These are phyloP conservation scores for Barbatosphaeria neglecta DNA, from an alignment of 495 filamentous ascomycete genomes.

Conservation along the genomic window DNA sequence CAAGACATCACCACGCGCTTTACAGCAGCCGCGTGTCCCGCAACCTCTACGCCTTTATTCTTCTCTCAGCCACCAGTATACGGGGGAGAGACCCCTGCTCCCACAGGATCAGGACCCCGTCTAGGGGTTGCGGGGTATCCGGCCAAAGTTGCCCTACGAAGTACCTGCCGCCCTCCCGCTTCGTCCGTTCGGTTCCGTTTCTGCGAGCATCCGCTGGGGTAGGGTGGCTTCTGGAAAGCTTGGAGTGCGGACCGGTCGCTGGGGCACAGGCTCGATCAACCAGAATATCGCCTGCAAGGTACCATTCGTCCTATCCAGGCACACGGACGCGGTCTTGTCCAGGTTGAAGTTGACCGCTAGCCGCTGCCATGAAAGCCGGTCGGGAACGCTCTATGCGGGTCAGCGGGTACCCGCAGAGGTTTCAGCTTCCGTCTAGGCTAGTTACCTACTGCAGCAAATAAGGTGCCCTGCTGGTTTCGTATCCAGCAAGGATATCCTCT, in stretches of 20 bases:
- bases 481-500: slow-evolving; percentile 11
- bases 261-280: slow-evolving; percentile 8
- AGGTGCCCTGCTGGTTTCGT: slow-evolving; percentile 10
- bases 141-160: too few relatives aligned
- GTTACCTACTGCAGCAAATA: slow-evolving; percentile 3
- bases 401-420: slow-evolving; percentile 9
- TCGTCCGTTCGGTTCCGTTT: neutral
- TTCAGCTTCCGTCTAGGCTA: slow-evolving; percentile 9
- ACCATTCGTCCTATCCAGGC: slow-evolving; percentile 5
- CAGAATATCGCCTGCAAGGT: slow-evolving; percentile 5
- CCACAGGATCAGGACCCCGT: too few relatives aligned
- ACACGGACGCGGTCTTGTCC: slow-evolving; percentile 2
- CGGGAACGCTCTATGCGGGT: slow-evolving; percentile 2
- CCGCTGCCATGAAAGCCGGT: slow-evolving; percentile 1
- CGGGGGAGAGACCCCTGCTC: too few relatives aligned
- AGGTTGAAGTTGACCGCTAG: neutral
- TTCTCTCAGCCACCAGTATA: too few relatives aligned
- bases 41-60: too few relatives aligned
- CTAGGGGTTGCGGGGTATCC: too few relatives aligned
- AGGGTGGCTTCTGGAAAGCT: slow-evolving; percentile 1
- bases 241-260: slow-evolving; percentile 9
- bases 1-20: too few relatives aligned
- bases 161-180: neutral
- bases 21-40: too few relatives aligned
- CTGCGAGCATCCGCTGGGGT: neutral